Conservation (phyloP, 2,329 filamentous ascomycete species). For the Parafenestella ontariensis region DNA sequence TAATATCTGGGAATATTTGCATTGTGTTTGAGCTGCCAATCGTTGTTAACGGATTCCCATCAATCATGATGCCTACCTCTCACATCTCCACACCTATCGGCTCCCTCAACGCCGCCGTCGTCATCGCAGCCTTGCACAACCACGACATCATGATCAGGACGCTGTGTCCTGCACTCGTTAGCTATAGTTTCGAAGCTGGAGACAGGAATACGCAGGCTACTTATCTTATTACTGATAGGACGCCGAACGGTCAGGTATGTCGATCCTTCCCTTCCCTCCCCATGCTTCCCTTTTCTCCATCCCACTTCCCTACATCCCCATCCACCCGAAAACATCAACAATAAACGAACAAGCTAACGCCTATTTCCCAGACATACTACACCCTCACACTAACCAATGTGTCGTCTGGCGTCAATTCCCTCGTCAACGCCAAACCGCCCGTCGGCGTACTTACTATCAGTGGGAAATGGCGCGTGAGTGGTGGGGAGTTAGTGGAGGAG, state of each 20-base stretch:
- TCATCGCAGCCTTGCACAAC: conserved; percentile 49
- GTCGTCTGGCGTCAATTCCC: conserved; percentile 42
- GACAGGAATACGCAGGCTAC: conserved; percentile 36
- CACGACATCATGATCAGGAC: conserved; percentile 51
- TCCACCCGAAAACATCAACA: too few species aligned
- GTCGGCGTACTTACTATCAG: conserved; percentile 49
- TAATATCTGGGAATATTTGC: too few species aligned
- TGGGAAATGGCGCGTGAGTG: conserved; percentile 47
- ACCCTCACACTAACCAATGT: conserved; percentile 50
- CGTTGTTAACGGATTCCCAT: too few species aligned
- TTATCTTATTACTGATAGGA: conserved; percentile 50
- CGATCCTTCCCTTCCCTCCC: not conserved
- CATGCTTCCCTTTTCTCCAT: conserved; percentile 1
- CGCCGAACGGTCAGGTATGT: conserved; percentile 48
- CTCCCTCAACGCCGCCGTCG: conserved; percentile 27
- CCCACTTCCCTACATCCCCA: not conserved
- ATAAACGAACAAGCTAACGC: not conserved
- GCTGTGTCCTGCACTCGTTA: conserved; percentile 45
- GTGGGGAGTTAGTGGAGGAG: conserved; percentile 44
- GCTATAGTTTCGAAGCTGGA: conserved; percentile 44
- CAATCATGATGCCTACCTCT: conserved; percentile 45
- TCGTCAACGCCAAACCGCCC: conserved; percentile 50
- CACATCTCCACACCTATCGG: conserved; percentile 46
- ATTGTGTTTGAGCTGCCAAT: too few species aligned
- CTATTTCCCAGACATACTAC: conserved; percentile 50